Percentiles rank a stretch among this genome's conserved stretches.
phyloP scores from a whole-genome alignment of 345 rosid genomes.

The Gossypium australe region DNA sequence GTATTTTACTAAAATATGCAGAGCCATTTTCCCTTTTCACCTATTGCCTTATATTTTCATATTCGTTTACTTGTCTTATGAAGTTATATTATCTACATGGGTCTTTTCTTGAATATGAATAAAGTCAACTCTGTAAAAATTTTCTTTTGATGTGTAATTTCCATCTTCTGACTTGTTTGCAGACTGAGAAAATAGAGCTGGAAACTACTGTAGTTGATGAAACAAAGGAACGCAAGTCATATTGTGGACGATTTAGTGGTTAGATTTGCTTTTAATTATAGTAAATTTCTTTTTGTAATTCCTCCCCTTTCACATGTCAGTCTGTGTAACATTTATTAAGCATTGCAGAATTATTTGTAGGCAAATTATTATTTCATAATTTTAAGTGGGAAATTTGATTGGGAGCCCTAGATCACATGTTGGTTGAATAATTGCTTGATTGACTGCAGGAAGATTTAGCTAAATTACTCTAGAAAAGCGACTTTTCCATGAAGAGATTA shows the following conservation, averaged over 20 bases:
- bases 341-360: not conserved
- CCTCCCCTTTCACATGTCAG: not conserved
- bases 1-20: conserved; percentile 5
- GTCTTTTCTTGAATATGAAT: conserved; percentile 6
- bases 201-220: conserved; percentile 98
- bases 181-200: conserved; percentile 96
- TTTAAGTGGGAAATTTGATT: not conserved
- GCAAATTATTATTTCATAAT: not conserved
- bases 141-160: conserved; percentile 2
- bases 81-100: not conserved
- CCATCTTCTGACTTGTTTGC: conserved; percentile 22
- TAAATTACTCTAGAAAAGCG: not conserved
- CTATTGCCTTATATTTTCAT: not conserved
- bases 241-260: conserved; percentile 94
- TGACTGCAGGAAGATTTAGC: not conserved
- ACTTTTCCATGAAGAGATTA: not conserved
- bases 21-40: not conserved
- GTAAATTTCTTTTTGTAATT: not conserved
- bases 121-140: not conserved
- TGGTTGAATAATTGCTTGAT: not conserved
- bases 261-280: conserved; percentile 20
- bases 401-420: not conserved
- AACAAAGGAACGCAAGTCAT: conserved; percentile 89
- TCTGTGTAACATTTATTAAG: not conserved
- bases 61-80: not conserved